phyloP scores from a whole-genome alignment of 805 yeast genomes.

The Candida peoriensis region DNA sequence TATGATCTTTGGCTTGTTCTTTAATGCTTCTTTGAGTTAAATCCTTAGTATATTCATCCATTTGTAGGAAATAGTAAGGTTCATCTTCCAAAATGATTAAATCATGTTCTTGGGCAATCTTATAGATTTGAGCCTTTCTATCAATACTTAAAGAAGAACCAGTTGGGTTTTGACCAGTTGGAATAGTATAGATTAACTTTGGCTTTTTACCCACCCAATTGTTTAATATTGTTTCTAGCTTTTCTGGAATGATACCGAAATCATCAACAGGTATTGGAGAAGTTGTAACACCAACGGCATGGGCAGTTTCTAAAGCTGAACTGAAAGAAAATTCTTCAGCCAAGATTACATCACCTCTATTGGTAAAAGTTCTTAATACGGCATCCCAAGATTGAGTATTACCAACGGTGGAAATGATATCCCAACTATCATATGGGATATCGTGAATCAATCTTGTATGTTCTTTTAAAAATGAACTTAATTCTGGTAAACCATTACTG shows the following conservation, averaged over 20 bases:
- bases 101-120: conserved; percentile 79
- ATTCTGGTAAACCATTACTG: conserved; percentile 75
- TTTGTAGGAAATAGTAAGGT: conserved; percentile 95
- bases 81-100: conserved; percentile 89
- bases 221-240: conserved; percentile 53
- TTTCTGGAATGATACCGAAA: conserved; percentile 72
- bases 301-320: conserved; percentile 78
- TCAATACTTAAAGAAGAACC: conserved; percentile 78
- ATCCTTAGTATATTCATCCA: conserved; percentile 66
- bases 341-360: conserved; percentile 77
- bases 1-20: conserved; percentile 20
- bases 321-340: conserved; percentile 82
- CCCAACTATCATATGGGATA: conserved; percentile 64
- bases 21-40: conserved; percentile 27
- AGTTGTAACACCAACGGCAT: conserved; percentile 61
- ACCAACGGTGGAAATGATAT: conserved; percentile 64
- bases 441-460: conserved; percentile 58
- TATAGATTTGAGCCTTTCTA: conserved; percentile 74
- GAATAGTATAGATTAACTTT: conserved; percentile 81
- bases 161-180: conserved; percentile 98
- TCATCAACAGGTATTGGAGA: conserved; percentile 77
- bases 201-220: conserved; percentile 79
- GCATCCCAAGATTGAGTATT: conserved; percentile 92
- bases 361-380: conserved; percentile 67
- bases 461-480: conserved; percentile 61